Evolutionary conservation across 176 grass and related monocot genomes (phyloP).

Genomic region (Eragrostis nindensis): DNA sequence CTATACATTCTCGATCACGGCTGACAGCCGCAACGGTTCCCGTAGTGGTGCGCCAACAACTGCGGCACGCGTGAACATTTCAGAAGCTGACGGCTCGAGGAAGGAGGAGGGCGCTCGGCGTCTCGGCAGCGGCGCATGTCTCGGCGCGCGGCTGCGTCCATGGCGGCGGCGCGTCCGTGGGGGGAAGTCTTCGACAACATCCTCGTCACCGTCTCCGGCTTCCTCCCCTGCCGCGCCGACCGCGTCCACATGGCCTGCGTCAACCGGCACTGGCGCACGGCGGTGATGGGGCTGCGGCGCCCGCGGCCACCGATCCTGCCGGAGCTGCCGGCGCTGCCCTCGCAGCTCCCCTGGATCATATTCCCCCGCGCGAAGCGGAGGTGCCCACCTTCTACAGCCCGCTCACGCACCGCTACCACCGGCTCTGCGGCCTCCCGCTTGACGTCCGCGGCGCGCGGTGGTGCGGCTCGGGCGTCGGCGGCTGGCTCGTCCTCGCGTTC

Average conservation of each 20-base stretch:
- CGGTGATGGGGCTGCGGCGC: too few species aligned
- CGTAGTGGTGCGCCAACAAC: background rate
- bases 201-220: conserved; percentile 26
- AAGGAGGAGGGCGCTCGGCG: background rate
- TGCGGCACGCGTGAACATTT: background rate
- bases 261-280: background rate
- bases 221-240: conserved; percentile 36
- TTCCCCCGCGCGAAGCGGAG: conserved; percentile 31
- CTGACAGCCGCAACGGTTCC: background rate
- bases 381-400: conserved; percentile 44
- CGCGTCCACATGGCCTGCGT: conserved; percentile 45
- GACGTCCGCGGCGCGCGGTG: conserved; percentile 33
- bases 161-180: background rate
- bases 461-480: conserved; percentile 36
- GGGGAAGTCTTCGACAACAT: conserved; percentile 34
- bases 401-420: background rate
- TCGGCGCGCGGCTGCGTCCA: too few species aligned
- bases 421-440: conserved; percentile 21
- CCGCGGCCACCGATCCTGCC: too few species aligned
- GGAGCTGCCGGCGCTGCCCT: background rate
- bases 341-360: conserved; percentile 51
- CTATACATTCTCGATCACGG: conserved; percentile 11
- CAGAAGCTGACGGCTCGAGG: background rate
- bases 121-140: background rate
- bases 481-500: conserved; percentile 47